Conservation (phyloP, 331 rosid genomes). For the Telfairia occidentalis region DNA sequence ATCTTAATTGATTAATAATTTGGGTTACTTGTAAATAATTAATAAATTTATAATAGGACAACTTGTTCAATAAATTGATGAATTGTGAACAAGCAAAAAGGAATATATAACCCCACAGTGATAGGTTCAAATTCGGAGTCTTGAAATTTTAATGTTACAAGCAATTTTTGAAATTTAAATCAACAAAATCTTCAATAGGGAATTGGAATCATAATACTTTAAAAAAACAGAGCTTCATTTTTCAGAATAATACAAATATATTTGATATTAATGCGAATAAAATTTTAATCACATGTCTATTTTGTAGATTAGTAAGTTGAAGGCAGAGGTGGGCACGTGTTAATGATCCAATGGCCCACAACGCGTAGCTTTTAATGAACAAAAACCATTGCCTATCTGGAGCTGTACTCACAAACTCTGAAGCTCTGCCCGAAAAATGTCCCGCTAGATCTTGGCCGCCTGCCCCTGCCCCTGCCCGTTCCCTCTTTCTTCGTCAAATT, state of each 20-base stretch:
- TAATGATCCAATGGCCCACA: slow-evolving; percentile 5
- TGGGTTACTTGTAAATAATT: neutral
- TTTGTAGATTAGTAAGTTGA: neutral
- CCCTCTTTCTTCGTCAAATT: neutral
- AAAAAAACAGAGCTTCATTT: no score
- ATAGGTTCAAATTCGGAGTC: neutral
- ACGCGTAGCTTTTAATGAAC: slow-evolving; percentile 2
- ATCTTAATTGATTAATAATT: neutral
- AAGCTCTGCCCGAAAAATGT: neutral
- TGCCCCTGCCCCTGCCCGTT: slow-evolving; percentile 6
- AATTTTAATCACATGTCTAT: neutral
- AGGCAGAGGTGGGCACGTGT: slow-evolving; percentile 10
- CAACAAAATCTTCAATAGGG: no score
- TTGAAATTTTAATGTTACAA: neutral
- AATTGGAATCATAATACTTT: no score
- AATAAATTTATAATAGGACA: neutral
- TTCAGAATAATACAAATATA: no score
- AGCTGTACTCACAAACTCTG: neutral
- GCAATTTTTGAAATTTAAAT: no score
- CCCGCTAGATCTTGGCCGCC: slow-evolving; percentile 14
- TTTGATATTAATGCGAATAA: no score
- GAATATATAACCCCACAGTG: neutral
- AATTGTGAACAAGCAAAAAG: no score
- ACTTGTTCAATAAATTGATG: neutral
- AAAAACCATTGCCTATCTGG: slow-evolving; percentile 8